These are phyloP conservation scores for Scleroderma bovista DNA, from an alignment of 768 basidiomycete genomes.

Conservation along the genomic window DNA sequence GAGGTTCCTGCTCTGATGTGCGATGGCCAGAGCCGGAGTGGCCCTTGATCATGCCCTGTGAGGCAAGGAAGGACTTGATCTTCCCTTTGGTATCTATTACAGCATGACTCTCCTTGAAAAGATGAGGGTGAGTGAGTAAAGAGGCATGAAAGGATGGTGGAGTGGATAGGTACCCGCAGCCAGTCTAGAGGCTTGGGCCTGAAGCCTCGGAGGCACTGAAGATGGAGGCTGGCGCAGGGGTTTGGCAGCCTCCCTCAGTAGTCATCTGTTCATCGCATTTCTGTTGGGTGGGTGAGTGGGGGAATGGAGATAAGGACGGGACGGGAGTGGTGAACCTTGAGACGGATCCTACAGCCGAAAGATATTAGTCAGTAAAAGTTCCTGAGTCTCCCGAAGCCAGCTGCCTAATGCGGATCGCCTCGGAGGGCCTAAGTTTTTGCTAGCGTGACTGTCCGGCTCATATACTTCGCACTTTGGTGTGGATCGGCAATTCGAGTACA, in stretches of 20 bases:
- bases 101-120: constrained; percentile 59
- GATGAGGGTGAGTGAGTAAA: constrained; percentile 11
- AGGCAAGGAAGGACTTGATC: constrained; percentile 73
- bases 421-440: no score
- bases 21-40: constrained; percentile 70
- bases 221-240: constrained; percentile 70
- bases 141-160: not conserved
- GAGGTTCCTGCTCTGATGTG: constrained; percentile 48
- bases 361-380: no score
- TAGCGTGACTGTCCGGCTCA: no score
- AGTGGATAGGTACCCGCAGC: constrained; percentile 56
- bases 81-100: constrained; percentile 67
- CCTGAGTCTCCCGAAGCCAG: no score
- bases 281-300: constrained; percentile 34
- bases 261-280: constrained; percentile 81
- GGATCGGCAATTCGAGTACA: no score
- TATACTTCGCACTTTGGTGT: no score
- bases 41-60: constrained; percentile 87
- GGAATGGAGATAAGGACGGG: constrained; percentile 4
- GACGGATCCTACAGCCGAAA: constrained; percentile 77
- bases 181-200: constrained; percentile 83
- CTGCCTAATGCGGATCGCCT: no score
- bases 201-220: constrained; percentile 85
- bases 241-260: constrained; percentile 58
- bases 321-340: constrained; percentile 51